Evolutionary conservation across 371 early-diverging fungal species (phyloP).

Genomic region (Lichtheimia corymbifera): DNA sequence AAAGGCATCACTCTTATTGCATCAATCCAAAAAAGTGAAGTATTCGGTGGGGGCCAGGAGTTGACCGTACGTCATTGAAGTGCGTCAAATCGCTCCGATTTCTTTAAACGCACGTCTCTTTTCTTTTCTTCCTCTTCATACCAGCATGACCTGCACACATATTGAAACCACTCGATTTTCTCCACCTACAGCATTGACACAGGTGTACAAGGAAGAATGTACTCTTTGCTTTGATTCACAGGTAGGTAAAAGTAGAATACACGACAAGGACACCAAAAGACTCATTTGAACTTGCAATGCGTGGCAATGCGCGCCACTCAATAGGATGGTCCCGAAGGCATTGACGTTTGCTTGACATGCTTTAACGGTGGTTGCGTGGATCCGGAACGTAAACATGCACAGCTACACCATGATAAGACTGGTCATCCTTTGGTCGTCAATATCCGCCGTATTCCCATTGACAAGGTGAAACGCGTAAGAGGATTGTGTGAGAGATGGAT

Average conservation of each 20-base stretch:
- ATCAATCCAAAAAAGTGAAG: no score
- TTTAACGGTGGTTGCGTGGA: constrained; percentile 88
- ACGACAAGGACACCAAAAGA: neutral
- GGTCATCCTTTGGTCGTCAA: constrained; percentile 84
- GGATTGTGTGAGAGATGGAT: neutral
- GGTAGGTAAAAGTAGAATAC: constrained; percentile 39
- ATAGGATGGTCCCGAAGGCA: constrained; percentile 71
- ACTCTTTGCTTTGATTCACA: constrained; percentile 90
- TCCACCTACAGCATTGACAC: constrained; percentile 47
- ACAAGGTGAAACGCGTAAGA: constrained; percentile 37
- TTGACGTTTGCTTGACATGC: constrained; percentile 93
- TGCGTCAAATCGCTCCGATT: no score
- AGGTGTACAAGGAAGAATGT: constrained; percentile 94
- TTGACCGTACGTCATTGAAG: no score
- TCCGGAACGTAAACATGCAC: constrained; percentile 68
- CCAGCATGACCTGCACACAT: constrained; percentile 46
- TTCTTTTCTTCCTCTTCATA: no score
- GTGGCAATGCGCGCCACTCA: constrained; percentile 2
- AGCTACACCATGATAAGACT: constrained; percentile 68
- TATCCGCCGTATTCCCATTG: constrained; percentile 68
- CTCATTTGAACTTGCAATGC: neutral
- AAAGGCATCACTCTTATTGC: no score
- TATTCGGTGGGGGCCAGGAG: no score
- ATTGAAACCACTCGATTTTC: constrained; percentile 27
- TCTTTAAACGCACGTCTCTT: no score